Base-by-base conservation (phyloP, 805 yeast genomes). In the Schwanniomyces pseudopolymorphus region DNA sequence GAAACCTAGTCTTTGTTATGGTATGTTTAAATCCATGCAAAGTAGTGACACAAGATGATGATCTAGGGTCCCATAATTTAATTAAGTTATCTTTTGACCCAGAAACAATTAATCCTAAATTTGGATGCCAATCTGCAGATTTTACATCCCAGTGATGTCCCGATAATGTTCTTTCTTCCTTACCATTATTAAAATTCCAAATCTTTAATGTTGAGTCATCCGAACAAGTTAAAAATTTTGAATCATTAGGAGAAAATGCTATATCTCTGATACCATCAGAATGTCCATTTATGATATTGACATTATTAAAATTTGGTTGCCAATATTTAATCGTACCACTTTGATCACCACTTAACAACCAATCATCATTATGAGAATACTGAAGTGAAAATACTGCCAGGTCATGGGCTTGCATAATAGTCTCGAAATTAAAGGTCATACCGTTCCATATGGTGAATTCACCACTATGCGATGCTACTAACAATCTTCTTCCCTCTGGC, bases 81-180 rank as follows among this genome's bases (percentile, higher is more conserved):
- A 94, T 80, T 54, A 90, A 71, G 65, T 95, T 95, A 67, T 94
- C 99, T 63, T 95, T 94, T 0, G 98, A 94, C 0, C 97, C 99
- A 52, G 91, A 80, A 0, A 87, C 97, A 42, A 94, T 77, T 22
- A 94, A 74, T 0, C 97, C 97, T 66, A 89, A 70, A 10, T 78
- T 75, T 4, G 96, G 88, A 66, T 94, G 99, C 99, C 99, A 94
- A 65, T 94, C 98, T 44, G 95, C 88, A 45, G 91, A 83, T 62
- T 94, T 94, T 19, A 94, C 97, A 67, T 94, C 99, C 99, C 99
- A 94, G 63, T 95, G 96, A 67, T 94, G 99, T 2, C 98, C 98
- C 20, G 83, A 77, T 45, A 94, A 72, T 0, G 81, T 75, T 40
- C 87, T 70, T 61, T 94, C 99, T 55, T 89, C 94, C 48, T 78